Evolutionary conservation across 148 eudicot genomes (phyloP).

Genomic region (Rhododendron williamsianum): DNA sequence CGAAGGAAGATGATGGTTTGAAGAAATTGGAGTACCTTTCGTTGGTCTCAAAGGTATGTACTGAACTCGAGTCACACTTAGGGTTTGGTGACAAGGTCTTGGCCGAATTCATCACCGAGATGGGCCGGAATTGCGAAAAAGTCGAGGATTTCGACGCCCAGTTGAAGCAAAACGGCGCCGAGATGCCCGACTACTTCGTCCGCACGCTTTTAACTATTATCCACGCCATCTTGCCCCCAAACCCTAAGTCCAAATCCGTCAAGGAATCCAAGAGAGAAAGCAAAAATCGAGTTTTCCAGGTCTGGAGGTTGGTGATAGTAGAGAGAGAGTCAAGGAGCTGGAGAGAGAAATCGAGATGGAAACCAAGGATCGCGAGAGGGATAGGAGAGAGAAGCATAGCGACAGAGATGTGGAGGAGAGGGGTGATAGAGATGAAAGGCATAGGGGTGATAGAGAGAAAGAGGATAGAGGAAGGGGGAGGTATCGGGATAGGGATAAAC

Average conservation of each 20-base stretch:
- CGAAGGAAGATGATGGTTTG: slow-evolving; percentile 27
- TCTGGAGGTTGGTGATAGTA: slow-evolving; percentile 57
- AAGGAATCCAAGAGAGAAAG: slow-evolving; percentile 23
- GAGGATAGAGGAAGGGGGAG: slow-evolving; percentile 11
- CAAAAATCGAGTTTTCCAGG: slow-evolving; percentile 30
- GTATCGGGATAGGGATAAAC: neutral
- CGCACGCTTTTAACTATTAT: slow-evolving; percentile 64
- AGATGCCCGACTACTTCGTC: slow-evolving; percentile 80
- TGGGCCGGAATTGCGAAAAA: slow-evolving; percentile 47
- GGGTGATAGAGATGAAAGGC: slow-evolving; percentile 8
- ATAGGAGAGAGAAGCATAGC: slow-evolving; percentile 18
- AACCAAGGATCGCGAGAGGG: neutral
- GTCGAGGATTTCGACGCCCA: slow-evolving; percentile 67
- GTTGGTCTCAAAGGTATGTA: slow-evolving; percentile 69
- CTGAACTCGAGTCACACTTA: slow-evolving; percentile 69
- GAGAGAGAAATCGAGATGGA: slow-evolving; percentile 46
- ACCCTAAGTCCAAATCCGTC: slow-evolving; percentile 23
- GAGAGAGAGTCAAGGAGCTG: slow-evolving; percentile 41
- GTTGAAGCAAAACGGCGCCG: slow-evolving; percentile 65
- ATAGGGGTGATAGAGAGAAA: neutral
- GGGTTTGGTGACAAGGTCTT: slow-evolving; percentile 63
- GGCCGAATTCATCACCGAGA: slow-evolving; percentile 67
- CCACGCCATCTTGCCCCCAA: slow-evolving; percentile 84
- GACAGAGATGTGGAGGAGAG: slow-evolving; percentile 16
- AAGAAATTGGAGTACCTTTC: slow-evolving; percentile 70